These are phyloP conservation scores for Leptographium radiaticola DNA, from an alignment of 2,329 filamentous ascomycete genomes.

Conservation along the genomic window DNA sequence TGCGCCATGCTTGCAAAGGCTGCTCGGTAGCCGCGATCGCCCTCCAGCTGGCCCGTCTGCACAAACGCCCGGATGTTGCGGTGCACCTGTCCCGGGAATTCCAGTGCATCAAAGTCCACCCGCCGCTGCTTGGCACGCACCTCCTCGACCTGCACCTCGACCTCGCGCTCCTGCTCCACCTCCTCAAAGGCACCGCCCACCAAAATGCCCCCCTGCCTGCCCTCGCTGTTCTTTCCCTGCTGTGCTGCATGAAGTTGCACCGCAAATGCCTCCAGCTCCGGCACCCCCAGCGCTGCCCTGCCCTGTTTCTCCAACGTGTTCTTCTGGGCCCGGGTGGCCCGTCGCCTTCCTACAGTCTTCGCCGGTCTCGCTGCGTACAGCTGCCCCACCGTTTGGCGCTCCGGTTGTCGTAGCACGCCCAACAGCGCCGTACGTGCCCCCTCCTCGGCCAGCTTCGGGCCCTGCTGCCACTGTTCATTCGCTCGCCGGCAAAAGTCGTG, in stretches of 20 bases:
- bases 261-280: constrained; percentile 11
- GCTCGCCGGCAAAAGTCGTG: constrained; percentile 44
- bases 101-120: background rate
- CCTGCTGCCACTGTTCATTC: constrained; percentile 31
- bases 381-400: constrained; percentile 42
- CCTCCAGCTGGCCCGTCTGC: background rate
- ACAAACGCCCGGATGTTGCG: constrained; percentile 3
- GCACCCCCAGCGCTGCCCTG: constrained; percentile 5
- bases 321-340: constrained; percentile 4
- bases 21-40: background rate
- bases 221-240: background rate
- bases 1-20: constrained; percentile 2
- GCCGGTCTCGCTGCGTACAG: constrained; percentile 31
- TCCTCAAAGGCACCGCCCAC: constrained; percentile 38
- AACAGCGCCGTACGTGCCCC: constrained; percentile 29
- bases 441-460: constrained; percentile 10
- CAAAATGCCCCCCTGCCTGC: background rate
- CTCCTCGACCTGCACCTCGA: constrained; percentile 43
- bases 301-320: constrained; percentile 9
- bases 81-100: constrained; percentile 4
- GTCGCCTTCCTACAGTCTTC: background rate
- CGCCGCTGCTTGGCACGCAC: constrained; percentile 22
- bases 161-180: constrained; percentile 45
- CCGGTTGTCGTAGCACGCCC: constrained; percentile 31
- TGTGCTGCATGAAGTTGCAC: constrained; percentile 19